A percentile compares a stretch with the other conserved stretches of the same genome.
phyloP scores from a whole-genome alignment of 2,329 filamentous ascomycete species.

The Penicillium sp. region DNA sequence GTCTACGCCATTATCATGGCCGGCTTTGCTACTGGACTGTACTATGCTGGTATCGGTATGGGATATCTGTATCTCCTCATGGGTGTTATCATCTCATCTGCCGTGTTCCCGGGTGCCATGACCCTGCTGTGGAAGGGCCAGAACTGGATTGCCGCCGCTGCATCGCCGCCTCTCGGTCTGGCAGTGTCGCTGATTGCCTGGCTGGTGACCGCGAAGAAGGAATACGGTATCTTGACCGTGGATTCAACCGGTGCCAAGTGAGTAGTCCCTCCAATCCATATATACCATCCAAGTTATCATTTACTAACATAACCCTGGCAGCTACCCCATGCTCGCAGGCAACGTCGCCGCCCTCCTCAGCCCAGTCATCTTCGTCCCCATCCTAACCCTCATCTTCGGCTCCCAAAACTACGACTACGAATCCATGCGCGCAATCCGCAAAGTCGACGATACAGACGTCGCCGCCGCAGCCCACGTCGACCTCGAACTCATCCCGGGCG shows the following conservation, averaged over 20 bases:
- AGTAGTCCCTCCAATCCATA: constrained; percentile 14
- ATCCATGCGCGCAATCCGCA: constrained; percentile 77
- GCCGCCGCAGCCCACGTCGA: constrained; percentile 65
- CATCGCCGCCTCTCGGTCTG: constrained; percentile 70
- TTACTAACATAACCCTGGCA: constrained; percentile 15
- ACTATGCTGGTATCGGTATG: constrained; percentile 77
- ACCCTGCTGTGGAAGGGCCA: constrained; percentile 81
- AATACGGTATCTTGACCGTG: constrained; percentile 70
- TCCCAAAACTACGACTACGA: constrained; percentile 81
- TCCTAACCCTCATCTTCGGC: constrained; percentile 72
- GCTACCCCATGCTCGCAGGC: constrained; percentile 80
- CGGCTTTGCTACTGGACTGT: constrained; percentile 73
- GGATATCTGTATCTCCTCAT: constrained; percentile 88
- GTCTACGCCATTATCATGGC: constrained; percentile 78
- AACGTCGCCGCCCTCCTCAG: constrained; percentile 82
- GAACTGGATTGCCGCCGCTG: constrained; percentile 71
- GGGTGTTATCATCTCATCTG: constrained; percentile 86
- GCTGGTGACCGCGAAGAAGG: constrained; percentile 72
- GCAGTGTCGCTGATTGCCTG: constrained; percentile 70
- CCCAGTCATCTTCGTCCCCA: constrained; percentile 71
- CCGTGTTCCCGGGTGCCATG: constrained; percentile 78
- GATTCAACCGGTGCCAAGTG: constrained; percentile 76
- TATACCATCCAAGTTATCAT: background rate
- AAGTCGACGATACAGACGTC: constrained; percentile 75
- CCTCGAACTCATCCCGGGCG: constrained; percentile 63